These are phyloP conservation scores for Hericium rajendrae DNA, from an alignment of 768 basidiomycete genomes.

Conservation along the genomic window DNA sequence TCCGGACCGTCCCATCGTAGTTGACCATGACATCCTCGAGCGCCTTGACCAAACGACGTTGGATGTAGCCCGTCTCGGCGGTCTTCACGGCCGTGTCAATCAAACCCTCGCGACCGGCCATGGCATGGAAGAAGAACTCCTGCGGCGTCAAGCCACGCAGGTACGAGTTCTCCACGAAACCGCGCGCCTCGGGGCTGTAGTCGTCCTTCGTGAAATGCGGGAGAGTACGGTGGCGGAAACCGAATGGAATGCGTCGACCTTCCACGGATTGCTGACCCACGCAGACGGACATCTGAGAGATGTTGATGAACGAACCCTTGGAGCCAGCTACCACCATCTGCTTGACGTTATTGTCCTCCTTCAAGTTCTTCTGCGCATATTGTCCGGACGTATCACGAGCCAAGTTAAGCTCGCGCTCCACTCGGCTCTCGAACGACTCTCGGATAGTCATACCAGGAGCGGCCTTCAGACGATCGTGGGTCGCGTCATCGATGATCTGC, in stretches of 20 bases:
- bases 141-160: constrained; percentile 93
- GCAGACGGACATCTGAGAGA: constrained; percentile 99
- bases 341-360: constrained; percentile 99
- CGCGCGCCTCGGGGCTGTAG: constrained; percentile 94
- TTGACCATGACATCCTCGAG: constrained; percentile 95
- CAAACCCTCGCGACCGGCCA: constrained; percentile 98
- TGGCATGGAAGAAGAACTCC: constrained; percentile 99
- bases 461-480: constrained; percentile 79
- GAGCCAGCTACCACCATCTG: constrained; percentile 99
- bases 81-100: constrained; percentile 99
- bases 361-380: constrained; percentile 93
- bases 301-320: constrained; percentile 98
- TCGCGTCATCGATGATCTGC: constrained; percentile 71
- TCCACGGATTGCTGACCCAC: constrained; percentile 98
- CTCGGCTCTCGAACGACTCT: constrained; percentile 92
- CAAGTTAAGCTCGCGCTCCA: constrained; percentile 84
- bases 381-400: constrained; percentile 95
- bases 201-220: constrained; percentile 99
- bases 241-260: constrained; percentile 96
- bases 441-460: constrained; percentile 98
- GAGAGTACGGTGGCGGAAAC: constrained; percentile 91
- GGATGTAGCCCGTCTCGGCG: constrained; percentile 98
- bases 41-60: constrained; percentile 95
- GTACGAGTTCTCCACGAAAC: constrained; percentile 99
- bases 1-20: constrained; percentile 96